A percentile compares a stretch with the other conserved stretches of the same genome.
Evolutionary conservation across 108 stramenopile genomes (phyloP).

Genomic region (Discostella pseudostelligera): DNA sequence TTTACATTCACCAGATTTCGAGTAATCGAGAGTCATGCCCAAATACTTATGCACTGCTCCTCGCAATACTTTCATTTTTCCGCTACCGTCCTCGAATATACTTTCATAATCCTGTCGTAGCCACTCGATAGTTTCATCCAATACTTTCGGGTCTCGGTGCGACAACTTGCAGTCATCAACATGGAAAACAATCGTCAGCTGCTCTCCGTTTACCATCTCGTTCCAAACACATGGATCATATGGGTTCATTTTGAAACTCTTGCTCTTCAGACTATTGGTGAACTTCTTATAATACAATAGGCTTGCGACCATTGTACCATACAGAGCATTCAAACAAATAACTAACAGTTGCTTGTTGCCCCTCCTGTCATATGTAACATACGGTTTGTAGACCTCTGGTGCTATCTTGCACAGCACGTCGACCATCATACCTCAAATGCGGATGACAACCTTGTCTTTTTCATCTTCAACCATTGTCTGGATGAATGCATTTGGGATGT

Average conservation of each 20-base stretch:
- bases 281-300: constrained; percentile 18
- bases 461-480: background rate
- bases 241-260: constrained; percentile 48
- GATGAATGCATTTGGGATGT: constrained; percentile 3
- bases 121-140: too few relatives aligned
- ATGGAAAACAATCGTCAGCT: constrained; percentile 47
- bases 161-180: constrained; percentile 52
- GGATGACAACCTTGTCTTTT: background rate
- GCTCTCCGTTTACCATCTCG: constrained; percentile 23
- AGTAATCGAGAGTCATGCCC: constrained; percentile 49
- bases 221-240: constrained; percentile 56
- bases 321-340: background rate
- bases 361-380: constrained; percentile 6
- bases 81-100: background rate
- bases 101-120: background rate
- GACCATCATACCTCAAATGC: too few relatives aligned
- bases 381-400: constrained; percentile 4
- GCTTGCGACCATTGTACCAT: background rate
- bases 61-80: constrained; percentile 11
- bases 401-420: constrained; percentile 1
- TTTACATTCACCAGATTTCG: constrained; percentile 12
- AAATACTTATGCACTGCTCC: constrained; percentile 46
- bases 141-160: too few relatives aligned
- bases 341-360: constrained; percentile 1
- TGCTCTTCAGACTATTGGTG: background rate